Base-by-base conservation (phyloP, 805 yeast species). In the Candida oleophila region DNA sequence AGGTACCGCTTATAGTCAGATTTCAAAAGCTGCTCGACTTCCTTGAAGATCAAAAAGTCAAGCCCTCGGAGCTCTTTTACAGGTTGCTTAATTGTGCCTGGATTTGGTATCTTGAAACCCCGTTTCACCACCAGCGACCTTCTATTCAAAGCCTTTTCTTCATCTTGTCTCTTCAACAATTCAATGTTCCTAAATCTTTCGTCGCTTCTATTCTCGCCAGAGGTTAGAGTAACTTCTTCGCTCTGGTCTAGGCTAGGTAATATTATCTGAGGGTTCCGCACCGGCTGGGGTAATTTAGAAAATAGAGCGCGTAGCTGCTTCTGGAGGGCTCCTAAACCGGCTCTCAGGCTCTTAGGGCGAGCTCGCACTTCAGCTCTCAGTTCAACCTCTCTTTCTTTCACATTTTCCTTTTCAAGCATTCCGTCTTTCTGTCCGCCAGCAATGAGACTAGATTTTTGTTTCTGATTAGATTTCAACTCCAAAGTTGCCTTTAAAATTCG, bases 111-210 rank as follows among this genome's bases (percentile, higher is more conserved):
- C 0, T 69, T 66, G 7, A 82, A 64, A 0, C 69, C 76, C 42
- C 61, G 59, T 54, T 76, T 80, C 1, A 79, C 60, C 1, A 68
- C 82, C 47, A 66, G 72, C 0, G 85, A 76, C 41, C 80, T 55
- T 35, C 80, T 59, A 5, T 65, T 52, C 32, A 57, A 60, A 3
- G 66, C 59, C 45, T 56, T 56, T 45, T 65, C 65, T 19, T 57
- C 64, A 8, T 60, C 64, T 3, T 62, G 53, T 47, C 57, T 57
- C 35, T 57, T 55, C 15, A 57, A 51, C 12, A 56, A 47, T 44
- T 60, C 60, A 34, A 62, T 39, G 38, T 55, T 56, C 28, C 63
- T 49, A 2, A 58, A 34, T 12, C 57, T 42, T 38, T 63, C 3
- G 46, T 50, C 1, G 60, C 55, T 25, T 11, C 9, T 7, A 25